Percentiles rank a stretch among this genome's conserved stretches.
Evolutionary conservation across 208 protist genomes (phyloP).

Genomic region (Porcisia deanei): DNA sequence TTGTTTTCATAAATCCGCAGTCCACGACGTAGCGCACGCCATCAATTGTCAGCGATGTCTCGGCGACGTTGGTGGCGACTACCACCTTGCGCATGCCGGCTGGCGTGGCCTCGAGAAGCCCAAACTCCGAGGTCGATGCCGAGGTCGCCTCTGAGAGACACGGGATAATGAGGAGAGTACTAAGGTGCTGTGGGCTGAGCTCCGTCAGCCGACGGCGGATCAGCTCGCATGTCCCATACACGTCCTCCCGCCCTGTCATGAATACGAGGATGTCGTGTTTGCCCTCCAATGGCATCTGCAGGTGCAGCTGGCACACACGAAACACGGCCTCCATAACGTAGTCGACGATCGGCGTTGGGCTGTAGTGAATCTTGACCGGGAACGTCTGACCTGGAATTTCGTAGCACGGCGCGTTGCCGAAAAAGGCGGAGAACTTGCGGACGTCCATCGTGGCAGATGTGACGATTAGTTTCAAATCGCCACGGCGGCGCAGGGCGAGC

Average conservation of each 20-base stretch:
- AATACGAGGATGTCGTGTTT: constrained; percentile 99
- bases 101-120: constrained; percentile 97
- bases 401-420: constrained; percentile 95
- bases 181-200: constrained; percentile 93
- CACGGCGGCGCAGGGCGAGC: constrained; percentile 67
- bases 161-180: constrained; percentile 85
- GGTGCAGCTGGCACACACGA: constrained; percentile 86
- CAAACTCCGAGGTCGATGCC: constrained; percentile 40
- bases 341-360: constrained; percentile 83
- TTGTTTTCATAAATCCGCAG: constrained; percentile 98
- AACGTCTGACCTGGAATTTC: constrained; percentile 97
- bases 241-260: constrained; percentile 98
- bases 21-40: constrained; percentile 97
- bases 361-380: constrained; percentile 78
- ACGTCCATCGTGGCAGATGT: constrained; percentile 99
- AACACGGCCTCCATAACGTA: constrained; percentile 85
- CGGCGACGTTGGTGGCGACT: constrained; percentile 99
- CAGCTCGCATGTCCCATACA: constrained; percentile 92
- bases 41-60: constrained; percentile 99
- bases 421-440: constrained; percentile 97
- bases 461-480: constrained; percentile 99
- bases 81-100: constrained; percentile 96
- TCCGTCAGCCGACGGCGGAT: constrained; percentile 86
- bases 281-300: constrained; percentile 75
- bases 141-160: constrained; percentile 95